These are phyloP conservation scores for Fusarium sp. DNA, from an alignment of 2,329 filamentous ascomycete genomes.

Conservation along the genomic window DNA sequence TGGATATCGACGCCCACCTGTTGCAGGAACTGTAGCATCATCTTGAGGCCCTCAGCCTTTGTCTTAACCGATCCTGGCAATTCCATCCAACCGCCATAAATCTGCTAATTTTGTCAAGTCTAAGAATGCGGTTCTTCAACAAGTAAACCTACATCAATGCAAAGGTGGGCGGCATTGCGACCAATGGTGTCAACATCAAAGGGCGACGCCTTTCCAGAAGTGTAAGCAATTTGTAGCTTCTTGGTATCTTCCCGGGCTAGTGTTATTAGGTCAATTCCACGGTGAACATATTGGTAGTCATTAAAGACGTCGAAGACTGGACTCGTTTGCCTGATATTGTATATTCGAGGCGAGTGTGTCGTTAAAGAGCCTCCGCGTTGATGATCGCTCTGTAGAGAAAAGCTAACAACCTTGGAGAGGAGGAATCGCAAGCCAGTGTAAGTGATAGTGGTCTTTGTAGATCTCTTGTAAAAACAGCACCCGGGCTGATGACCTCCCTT, in stretches of 20 bases:
- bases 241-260: rapidly evolving
- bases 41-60: neutral
- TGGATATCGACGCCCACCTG: neutral
- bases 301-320: neutral
- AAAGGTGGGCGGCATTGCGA: neutral
- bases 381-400: neutral
- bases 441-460: neutral
- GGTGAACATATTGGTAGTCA: rapidly evolving
- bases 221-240: neutral
- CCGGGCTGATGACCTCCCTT: neutral
- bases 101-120: neutral
- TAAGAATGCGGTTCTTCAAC: too few relatives aligned
- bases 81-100: rapidly evolving
- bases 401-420: neutral
- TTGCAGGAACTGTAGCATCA: neutral
- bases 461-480: neutral
- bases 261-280: rapidly evolving
- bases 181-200: rapidly evolving
- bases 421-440: neutral
- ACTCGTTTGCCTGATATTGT: neutral
- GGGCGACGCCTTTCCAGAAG: neutral
- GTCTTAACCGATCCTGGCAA: too few relatives aligned
- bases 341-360: neutral
- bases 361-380: neutral
- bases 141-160: neutral